A percentile compares a stretch with the other conserved stretches of the same genome.
Evolutionary conservation across 441 rosid genomes (phyloP).

Genomic region (Rhodomyrtus psidioides): DNA sequence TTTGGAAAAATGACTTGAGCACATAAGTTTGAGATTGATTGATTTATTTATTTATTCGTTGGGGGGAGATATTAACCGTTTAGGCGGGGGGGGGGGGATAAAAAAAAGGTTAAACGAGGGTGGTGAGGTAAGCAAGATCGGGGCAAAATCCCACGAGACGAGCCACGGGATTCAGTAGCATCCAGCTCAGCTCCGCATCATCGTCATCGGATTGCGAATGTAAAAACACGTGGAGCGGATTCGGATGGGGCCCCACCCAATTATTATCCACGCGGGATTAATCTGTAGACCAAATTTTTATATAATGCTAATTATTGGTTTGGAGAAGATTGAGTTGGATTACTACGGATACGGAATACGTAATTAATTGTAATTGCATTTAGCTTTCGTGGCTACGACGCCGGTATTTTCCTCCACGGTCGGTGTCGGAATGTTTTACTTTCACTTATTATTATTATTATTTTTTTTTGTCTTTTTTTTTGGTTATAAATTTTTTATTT

Average conservation of each 20-base stretch:
- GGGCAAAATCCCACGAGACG: background rate
- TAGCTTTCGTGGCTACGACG: background rate
- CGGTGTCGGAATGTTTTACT: background rate
- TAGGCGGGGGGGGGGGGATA: no score
- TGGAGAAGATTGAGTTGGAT: background rate
- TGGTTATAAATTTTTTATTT: background rate
- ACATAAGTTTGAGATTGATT: no score
- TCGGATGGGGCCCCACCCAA: background rate
- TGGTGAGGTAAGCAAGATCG: background rate
- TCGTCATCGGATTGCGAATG: background rate
- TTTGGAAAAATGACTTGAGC: no score
- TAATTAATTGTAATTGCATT: background rate
- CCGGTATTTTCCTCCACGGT: background rate
- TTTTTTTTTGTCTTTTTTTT: background rate
- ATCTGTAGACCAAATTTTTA: no score
- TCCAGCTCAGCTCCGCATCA: background rate
- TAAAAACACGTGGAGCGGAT: slow-evolving; percentile 1
- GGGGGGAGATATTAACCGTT: no score
- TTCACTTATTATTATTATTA: background rate
- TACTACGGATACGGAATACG: background rate
- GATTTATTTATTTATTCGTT: no score
- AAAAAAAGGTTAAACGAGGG: background rate
- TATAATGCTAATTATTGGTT: background rate
- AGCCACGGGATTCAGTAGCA: background rate
- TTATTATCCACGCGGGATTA: background rate